phyloP scores from a whole-genome alignment of 371 early-diverging fungal genomes.

The Apophysomyces sp. region DNA sequence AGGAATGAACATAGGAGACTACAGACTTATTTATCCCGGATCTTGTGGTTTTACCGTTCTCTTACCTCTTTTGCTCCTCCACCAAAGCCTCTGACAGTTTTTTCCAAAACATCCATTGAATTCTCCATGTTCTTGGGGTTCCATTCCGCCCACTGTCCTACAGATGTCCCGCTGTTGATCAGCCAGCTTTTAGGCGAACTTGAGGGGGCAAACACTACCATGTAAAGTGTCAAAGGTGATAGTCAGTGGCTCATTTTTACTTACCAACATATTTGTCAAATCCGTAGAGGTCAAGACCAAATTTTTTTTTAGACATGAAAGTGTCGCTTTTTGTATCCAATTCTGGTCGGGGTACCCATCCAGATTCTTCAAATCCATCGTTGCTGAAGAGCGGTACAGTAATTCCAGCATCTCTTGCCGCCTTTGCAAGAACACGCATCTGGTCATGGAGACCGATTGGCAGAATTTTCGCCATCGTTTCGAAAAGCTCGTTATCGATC shows the following conservation, averaged over 20 bases:
- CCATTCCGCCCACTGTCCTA: constrained; percentile 64
- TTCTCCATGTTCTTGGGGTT: constrained; percentile 54
- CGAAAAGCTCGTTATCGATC: constrained; percentile 82
- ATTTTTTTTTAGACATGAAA: constrained; percentile 38
- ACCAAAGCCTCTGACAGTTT: constrained; percentile 71
- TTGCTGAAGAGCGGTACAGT: constrained; percentile 84
- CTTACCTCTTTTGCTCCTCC: constrained; percentile 62
- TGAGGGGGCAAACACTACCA: constrained; percentile 61
- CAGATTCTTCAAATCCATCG: constrained; percentile 74
- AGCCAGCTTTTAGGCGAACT: constrained; percentile 60
- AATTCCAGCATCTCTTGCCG: constrained; percentile 75
- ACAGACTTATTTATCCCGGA: background rate
- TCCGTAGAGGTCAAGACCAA: constrained; percentile 80
- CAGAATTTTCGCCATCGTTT: constrained; percentile 54
- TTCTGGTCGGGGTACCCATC: constrained; percentile 57
- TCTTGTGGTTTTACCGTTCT: background rate
- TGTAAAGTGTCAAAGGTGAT: background rate
- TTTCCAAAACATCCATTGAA: constrained; percentile 66
- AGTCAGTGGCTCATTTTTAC: constrained; percentile 4
- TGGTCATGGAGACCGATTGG: constrained; percentile 84
- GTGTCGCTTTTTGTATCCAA: constrained; percentile 18
- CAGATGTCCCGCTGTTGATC: constrained; percentile 44
- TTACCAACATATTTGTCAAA: constrained; percentile 80
- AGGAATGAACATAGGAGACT: constrained; percentile 77
- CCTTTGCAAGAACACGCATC: constrained; percentile 75